Evolutionary conservation across 148 eudicot genomes (phyloP).

Genomic region (Rhododendron simsii): DNA sequence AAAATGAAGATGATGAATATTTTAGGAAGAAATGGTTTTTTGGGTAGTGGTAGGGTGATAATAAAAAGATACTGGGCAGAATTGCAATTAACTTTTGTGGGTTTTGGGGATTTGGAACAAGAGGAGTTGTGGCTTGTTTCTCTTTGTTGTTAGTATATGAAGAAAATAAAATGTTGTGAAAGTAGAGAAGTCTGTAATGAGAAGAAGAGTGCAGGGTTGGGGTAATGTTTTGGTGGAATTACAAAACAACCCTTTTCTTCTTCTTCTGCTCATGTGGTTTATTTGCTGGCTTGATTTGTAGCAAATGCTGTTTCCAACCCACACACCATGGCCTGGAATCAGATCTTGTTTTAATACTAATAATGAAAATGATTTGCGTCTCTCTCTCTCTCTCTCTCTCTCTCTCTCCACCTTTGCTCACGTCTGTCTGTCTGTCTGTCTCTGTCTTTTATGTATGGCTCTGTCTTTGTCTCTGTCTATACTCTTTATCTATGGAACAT

Average conservation of each 20-base stretch:
- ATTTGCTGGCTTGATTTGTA: background rate
- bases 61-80: background rate
- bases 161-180: background rate
- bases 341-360: background rate
- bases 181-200: background rate
- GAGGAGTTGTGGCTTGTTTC: background rate
- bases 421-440: background rate
- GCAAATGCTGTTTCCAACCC: background rate
- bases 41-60: background rate
- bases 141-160: background rate
- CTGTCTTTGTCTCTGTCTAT: background rate
- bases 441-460: background rate
- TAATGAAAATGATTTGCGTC: background rate
- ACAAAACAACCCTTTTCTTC: background rate
- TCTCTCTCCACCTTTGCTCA: background rate
- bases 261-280: background rate
- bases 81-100: background rate
- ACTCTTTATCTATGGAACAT: background rate
- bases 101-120: constrained; percentile 1
- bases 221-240: constrained; percentile 14
- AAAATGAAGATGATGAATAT: background rate
- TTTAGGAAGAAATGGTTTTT: background rate
- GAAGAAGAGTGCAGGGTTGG: background rate
- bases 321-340: background rate
- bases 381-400: background rate